Percentiles rank a stretch among this genome's conserved stretches.
Conservation (phyloP, 2,329 filamentous ascomycete genomes). For the Botrytis tulipae region DNA sequence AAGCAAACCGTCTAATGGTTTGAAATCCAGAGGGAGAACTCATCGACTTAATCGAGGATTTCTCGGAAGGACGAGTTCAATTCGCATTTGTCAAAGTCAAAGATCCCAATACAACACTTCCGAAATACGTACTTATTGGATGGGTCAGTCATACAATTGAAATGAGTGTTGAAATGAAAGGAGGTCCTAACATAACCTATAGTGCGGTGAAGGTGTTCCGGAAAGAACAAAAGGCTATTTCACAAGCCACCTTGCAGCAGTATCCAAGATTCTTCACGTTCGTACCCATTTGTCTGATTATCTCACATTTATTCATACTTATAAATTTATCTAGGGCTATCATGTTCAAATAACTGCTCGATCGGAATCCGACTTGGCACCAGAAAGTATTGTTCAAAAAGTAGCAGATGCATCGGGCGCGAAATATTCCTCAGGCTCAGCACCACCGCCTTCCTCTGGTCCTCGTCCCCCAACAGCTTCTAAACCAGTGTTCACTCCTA, state of each 20-base stretch:
- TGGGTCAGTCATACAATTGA: slow-evolving; percentile 55
- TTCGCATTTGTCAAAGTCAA: slow-evolving; percentile 97
- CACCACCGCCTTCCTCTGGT: slow-evolving; percentile 48
- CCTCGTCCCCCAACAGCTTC: slow-evolving; percentile 66
- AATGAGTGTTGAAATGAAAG: background rate
- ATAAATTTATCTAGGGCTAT: slow-evolving; percentile 61
- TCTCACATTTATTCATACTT: slow-evolving; percentile 10
- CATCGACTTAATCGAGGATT: slow-evolving; percentile 86
- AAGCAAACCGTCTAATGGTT: slow-evolving; percentile 9
- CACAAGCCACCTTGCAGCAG: slow-evolving; percentile 85
- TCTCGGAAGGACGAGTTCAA: slow-evolving; percentile 93
- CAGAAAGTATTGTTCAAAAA: slow-evolving; percentile 86
- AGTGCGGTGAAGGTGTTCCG: slow-evolving; percentile 96
- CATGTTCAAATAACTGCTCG: slow-evolving; percentile 97
- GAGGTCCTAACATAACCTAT: slow-evolving; percentile 31
- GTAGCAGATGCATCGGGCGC: slow-evolving; percentile 91
- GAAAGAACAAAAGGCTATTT: slow-evolving; percentile 98
- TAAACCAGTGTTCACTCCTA: slow-evolving; percentile 90
- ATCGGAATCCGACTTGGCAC: slow-evolving; percentile 82
- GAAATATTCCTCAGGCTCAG: slow-evolving; percentile 78
- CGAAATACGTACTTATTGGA: slow-evolving; percentile 89
- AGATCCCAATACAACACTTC: slow-evolving; percentile 84
- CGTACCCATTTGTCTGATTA: slow-evolving; percentile 27
- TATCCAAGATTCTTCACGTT: slow-evolving; percentile 86
- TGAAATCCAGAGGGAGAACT: slow-evolving; percentile 75